Conservation (phyloP, 306 rosid species). For the Glycine latifolia region DNA sequence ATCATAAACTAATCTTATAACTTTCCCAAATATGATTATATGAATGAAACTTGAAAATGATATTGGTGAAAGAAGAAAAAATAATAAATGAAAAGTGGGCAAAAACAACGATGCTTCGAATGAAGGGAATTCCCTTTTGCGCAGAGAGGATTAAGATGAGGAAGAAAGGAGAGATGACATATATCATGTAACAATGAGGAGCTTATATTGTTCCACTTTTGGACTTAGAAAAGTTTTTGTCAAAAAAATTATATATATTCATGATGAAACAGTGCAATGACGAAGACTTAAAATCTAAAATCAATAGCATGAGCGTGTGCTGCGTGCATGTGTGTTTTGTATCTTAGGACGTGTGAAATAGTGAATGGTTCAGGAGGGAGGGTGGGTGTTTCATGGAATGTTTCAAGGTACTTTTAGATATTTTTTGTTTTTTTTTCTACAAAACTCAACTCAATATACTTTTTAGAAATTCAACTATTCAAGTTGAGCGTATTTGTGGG, state of each 20-base stretch:
- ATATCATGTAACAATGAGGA: conserved; percentile 11
- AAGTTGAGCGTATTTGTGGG: not conserved
- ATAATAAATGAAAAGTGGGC: not conserved
- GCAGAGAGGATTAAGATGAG: conserved; percentile 21
- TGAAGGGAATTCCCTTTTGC: not conserved
- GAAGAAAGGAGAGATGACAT: conserved; percentile 18
- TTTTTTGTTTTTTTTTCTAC: no score
- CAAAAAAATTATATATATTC: conserved; percentile 19
- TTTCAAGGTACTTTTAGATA: no score
- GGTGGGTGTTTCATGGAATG: no score
- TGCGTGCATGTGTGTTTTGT: conserved; percentile 15
- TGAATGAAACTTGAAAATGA: not conserved
- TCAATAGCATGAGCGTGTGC: conserved; percentile 30
- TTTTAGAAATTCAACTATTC: not conserved
- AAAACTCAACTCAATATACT: not conserved
- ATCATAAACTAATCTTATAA: no score
- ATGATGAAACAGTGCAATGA: conserved; percentile 28
- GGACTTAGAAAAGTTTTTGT: conserved; percentile 15
- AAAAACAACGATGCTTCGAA: no score
- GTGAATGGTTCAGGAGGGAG: no score
- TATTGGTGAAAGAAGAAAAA: not conserved
- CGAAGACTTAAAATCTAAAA: conserved; percentile 30
- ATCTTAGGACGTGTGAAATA: no score
- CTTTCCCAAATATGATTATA: not conserved
- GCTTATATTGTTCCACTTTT: conserved; percentile 2